Evolutionary conservation across 2,329 filamentous ascomycete genomes (phyloP), one percentile per base, ranked within the genome.

Genomic region (Fusarium incarnatum): DNA sequence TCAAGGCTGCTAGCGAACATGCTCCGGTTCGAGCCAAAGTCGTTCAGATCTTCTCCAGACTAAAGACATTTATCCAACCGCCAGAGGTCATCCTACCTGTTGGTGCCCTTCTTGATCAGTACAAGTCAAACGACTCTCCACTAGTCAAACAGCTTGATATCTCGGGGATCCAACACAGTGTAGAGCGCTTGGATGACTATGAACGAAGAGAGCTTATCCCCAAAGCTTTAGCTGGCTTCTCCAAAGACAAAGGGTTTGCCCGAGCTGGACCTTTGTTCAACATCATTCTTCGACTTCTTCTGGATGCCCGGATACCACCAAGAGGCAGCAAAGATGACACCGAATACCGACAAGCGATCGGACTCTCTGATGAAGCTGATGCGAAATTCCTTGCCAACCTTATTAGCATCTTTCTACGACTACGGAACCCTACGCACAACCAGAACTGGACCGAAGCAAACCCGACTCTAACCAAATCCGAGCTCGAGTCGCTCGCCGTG

Each of bases 141-240:
- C 85, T 98, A 40, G 89, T 99, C 70, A 91, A 93, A 68, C 93
- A 97, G 77, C 92, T 98, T 73, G 94, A 98, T 80, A 83, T 98
- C 42, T 86, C 92, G 20, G 97, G 97, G 77, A 92, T 98, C 40
- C 93, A 97, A 76, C 93, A 97, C 77, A 96, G 95, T 44, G 75
- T 88, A 28, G 79, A 82, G 44, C 83, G 86, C 5, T 77, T 87
- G 23, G 79, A 83, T 32, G 79, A 82, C 15, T 76, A 85, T 56
- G 91, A 95, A 44, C 88, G 93, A 72, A 86, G 91, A 37, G 88
- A 90, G 13, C 82, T 97, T 7, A 80, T 98, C n/a, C 90, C 93
- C 3, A 85, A 78, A 34, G 79, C 79, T 8, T 62, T 82, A 2
- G 67, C 67, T 7, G 79, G 78, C 8, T 76, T 77, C 48, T 67